A percentile compares a stretch with the other conserved stretches of the same genome.
Conservation (phyloP, 768 basidiomycete species). For the Auricularia sp. region DNA sequence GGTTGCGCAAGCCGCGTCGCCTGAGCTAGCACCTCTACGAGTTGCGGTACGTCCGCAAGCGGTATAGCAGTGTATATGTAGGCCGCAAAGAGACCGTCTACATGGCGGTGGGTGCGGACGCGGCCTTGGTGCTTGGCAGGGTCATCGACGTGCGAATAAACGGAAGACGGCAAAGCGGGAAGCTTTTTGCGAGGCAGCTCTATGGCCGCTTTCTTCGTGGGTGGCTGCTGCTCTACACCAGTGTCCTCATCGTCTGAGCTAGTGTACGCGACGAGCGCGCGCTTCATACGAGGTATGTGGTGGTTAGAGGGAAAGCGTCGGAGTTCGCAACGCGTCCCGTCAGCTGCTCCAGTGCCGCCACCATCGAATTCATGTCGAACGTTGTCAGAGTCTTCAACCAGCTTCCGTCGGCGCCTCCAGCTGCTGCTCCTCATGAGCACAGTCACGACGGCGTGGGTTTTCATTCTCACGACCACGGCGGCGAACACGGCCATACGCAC, state of each 20-base stretch:
- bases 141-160: conserved; percentile 36
- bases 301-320: neutral
- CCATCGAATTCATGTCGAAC: conserved; percentile 1
- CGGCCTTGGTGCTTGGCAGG: conserved; percentile 81
- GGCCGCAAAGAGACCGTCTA: conserved; percentile 77
- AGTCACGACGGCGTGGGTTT: conserved; percentile 39
- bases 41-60: conserved; percentile 28
- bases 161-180: neutral
- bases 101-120: conserved; percentile 59
- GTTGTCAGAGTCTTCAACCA: conserved; percentile 62
- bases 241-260: conserved; percentile 38
- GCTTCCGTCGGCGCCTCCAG: conserved; percentile 28
- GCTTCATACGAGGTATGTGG: conserved; percentile 29
- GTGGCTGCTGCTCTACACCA: neutral
- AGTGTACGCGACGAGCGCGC: conserved; percentile 38
- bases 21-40: conserved; percentile 22
- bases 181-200: neutral
- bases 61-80: conserved; percentile 65
- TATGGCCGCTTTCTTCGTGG: neutral
- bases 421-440: conserved; percentile 29
- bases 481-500: conserved; percentile 91
- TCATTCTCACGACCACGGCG: conserved; percentile 43
- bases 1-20: conserved; percentile 34
- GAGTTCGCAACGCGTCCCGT: neutral
- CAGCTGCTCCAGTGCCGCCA: neutral